Evolutionary conservation across 1,284 basidiomycete genomes (phyloP).

Genomic region (Ceratobasidium sp.): DNA sequence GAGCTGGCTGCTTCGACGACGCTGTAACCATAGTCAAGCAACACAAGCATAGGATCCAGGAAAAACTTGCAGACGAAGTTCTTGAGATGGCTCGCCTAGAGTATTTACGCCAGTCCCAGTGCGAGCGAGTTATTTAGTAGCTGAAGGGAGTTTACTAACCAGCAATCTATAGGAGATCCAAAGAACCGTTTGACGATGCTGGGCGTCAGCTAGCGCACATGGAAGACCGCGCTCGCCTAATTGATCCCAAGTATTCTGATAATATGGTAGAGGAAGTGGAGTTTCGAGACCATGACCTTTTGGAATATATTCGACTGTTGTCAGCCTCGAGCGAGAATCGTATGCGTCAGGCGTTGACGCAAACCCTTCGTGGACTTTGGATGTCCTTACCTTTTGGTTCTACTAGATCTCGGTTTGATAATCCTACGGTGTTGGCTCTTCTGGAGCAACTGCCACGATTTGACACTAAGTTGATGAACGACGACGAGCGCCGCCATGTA

Average conservation of each 20-base stretch:
- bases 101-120: conserved; percentile 65
- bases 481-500: not conserved
- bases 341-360: conserved; percentile 65
- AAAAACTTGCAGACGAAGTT: conserved; percentile 65
- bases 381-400: not conserved
- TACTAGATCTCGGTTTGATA: not conserved
- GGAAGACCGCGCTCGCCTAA: conserved; percentile 66
- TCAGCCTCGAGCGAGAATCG: not conserved
- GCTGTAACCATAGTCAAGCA: conserved; percentile 65
- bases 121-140: conserved; percentile 62
- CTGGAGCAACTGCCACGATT: no score
- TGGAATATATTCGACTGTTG: not conserved
- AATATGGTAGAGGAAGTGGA: conserved; percentile 73
- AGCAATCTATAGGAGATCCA: conserved; percentile 59
- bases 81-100: conserved; percentile 67
- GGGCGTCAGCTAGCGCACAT: conserved; percentile 69
- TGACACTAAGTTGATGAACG: not conserved
- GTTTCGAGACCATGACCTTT: conserved; percentile 62
- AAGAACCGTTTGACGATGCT: conserved; percentile 63
- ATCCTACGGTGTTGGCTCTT: not conserved
- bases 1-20: conserved; percentile 67
- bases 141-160: conserved; percentile 12
- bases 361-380: conserved; percentile 68
- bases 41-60: conserved; percentile 58
- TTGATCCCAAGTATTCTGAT: no score